Evolutionary conservation across 2,329 filamentous ascomycete genomes (phyloP).

Genomic region (Talaromyces sp.): DNA sequence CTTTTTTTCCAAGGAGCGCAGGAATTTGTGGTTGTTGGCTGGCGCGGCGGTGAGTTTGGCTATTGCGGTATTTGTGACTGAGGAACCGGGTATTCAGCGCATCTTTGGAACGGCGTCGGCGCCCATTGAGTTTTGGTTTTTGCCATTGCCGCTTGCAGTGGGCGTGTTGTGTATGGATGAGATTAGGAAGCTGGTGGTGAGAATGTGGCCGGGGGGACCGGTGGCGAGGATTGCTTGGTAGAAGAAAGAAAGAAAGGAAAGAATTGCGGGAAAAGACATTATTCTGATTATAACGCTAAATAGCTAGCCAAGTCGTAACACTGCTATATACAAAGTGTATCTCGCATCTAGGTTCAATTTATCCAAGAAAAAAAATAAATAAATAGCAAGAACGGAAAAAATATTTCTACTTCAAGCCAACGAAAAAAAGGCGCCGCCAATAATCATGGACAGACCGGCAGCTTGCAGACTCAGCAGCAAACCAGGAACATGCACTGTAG

Average conservation of each 20-base stretch:
- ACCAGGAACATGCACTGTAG: not conserved
- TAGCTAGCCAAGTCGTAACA: not conserved
- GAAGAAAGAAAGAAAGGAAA: not conserved
- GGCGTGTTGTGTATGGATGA: slow-evolving; percentile 52
- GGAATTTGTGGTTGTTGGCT: slow-evolving; percentile 49
- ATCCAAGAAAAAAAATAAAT: not conserved
- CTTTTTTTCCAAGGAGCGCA: slow-evolving; percentile 37
- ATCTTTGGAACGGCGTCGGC: slow-evolving; percentile 49
- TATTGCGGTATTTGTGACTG: slow-evolving; percentile 53
- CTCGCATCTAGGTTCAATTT: not conserved
- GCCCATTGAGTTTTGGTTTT: slow-evolving; percentile 51
- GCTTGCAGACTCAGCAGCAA: not conserved
- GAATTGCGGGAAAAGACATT: not conserved
- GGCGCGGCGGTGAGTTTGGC: slow-evolving; percentile 45
- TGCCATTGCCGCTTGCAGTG: slow-evolving; percentile 48
- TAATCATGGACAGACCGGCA: not conserved
- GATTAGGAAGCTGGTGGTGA: slow-evolving; percentile 47
- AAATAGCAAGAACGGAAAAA: not conserved
- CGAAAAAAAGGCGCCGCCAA: not conserved
- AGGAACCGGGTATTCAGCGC: slow-evolving; percentile 46
- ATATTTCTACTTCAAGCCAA: not conserved
- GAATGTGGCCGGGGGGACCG: slow-evolving; percentile 41
- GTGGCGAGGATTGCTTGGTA: slow-evolving; percentile 50
- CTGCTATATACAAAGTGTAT: not conserved
- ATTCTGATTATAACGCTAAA: not conserved